Conservation (phyloP, 2,329 filamentous ascomycete genomes). For the Paecilomyces sp. region DNA sequence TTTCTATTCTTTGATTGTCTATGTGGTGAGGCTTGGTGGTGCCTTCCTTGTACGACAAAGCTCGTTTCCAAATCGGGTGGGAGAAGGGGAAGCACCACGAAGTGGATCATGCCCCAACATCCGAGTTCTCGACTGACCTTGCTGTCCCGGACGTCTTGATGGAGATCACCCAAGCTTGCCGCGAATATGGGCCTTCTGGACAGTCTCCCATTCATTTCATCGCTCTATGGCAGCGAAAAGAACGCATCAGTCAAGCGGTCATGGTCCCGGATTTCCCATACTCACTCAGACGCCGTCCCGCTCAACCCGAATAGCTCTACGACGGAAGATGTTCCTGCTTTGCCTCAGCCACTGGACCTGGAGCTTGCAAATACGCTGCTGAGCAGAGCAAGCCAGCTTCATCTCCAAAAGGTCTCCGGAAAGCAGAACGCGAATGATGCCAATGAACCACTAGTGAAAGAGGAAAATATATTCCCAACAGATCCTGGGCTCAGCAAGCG, state of each 20-base stretch:
- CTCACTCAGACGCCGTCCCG: conserved; percentile 5
- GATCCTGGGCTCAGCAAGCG: neutral
- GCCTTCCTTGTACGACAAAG: neutral
- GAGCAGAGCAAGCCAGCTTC: neutral
- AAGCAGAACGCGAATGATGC: neutral
- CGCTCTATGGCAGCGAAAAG: neutral
- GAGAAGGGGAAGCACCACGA: neutral
- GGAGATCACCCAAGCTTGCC: neutral
- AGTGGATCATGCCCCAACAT: neutral
- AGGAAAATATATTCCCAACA: neutral
- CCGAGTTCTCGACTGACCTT: neutral
- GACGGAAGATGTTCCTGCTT: neutral
- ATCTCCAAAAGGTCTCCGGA: neutral
- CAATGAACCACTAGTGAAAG: neutral
- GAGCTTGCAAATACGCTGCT: neutral
- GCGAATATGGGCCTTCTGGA: conserved; percentile 1
- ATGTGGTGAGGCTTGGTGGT: neutral
- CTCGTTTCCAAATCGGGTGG: neutral
- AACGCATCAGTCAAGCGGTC: neutral
- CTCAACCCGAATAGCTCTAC: conserved; percentile 4
- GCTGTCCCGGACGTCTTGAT: neutral
- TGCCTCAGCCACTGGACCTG: neutral
- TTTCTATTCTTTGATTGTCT: neutral
- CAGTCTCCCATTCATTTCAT: conserved; percentile 2
- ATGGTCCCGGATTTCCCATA: conserved; percentile 8